phyloP scores from a whole-genome alignment of 352 stramenopile genomes.

The Blastocystis sp. region DNA sequence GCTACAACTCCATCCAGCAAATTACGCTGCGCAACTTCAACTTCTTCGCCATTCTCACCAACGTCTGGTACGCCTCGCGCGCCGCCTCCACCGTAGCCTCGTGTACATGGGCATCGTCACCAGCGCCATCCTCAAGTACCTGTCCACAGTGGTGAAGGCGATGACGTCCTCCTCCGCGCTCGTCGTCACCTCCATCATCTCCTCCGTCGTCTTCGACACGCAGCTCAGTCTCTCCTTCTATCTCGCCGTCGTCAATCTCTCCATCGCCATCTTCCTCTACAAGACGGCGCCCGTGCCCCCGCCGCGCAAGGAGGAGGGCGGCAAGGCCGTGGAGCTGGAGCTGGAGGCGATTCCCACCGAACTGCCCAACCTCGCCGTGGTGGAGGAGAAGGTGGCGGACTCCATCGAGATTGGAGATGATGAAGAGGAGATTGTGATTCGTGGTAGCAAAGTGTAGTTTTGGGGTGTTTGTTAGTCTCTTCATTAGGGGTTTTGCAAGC shows the following conservation, averaged over 20 bases:
- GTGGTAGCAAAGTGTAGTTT: neutral
- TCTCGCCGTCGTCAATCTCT: slow-evolving; percentile 56
- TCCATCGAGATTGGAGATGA: slow-evolving; percentile 52
- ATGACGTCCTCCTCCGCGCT: slow-evolving; percentile 20
- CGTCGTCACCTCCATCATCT: slow-evolving; percentile 48
- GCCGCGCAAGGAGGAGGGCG: too few relatives aligned
- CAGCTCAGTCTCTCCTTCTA: slow-evolving; percentile 38
- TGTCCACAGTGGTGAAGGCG: slow-evolving; percentile 54
- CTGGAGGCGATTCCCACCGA: slow-evolving; percentile 33
- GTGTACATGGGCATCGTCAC: slow-evolving; percentile 61
- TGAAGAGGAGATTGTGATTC: slow-evolving; percentile 44
- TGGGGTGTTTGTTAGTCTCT: neutral
- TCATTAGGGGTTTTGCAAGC: neutral
- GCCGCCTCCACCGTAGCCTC: neutral
- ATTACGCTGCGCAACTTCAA: slow-evolving; percentile 24
- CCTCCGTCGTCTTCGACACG: slow-evolving; percentile 8
- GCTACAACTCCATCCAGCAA: neutral
- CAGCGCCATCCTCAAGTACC: slow-evolving; percentile 58
- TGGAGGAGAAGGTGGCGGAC: neutral
- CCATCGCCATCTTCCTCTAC: slow-evolving; percentile 55
- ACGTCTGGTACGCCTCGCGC: neutral
- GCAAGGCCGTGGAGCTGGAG: neutral
- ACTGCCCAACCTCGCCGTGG: neutral
- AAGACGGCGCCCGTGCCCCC: slow-evolving; percentile 17
- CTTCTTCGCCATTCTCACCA: slow-evolving; percentile 4